Conservation (phyloP, 805 yeast genomes). For the Tetrapisispora namnaoensis region DNA sequence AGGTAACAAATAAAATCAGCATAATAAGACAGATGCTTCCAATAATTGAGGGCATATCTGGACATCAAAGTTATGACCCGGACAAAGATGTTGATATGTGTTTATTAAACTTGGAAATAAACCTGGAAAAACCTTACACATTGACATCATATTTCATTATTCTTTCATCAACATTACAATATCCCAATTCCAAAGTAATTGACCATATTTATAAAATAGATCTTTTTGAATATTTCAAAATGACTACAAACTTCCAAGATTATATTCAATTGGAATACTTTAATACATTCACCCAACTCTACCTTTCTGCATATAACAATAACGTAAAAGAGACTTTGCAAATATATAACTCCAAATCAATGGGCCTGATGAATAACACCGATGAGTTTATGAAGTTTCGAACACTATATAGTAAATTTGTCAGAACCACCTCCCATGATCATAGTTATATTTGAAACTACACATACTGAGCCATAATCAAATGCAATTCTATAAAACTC, state of each 20-base stretch:
- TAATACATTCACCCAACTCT: not conserved
- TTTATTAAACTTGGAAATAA: not conserved
- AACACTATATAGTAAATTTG: not conserved
- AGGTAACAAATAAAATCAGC: not conserved
- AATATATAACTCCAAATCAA: not conserved
- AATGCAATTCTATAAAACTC: not conserved
- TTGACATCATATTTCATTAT: not conserved
- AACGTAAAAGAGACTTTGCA: not conserved
- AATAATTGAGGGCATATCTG: not conserved
- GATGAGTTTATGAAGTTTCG: not conserved
- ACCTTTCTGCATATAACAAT: not conserved
- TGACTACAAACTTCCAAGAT: not conserved
- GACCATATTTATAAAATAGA: not conserved
- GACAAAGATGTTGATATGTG: conserved; percentile 1
- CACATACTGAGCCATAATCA: not conserved
- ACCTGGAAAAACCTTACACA: not conserved
- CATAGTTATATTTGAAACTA: no score
- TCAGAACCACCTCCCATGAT: not conserved
- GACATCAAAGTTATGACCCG: not conserved
- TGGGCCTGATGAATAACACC: not conserved
- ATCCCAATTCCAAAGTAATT: not conserved
- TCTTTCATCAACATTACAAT: not conserved
- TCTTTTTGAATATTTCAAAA: not conserved
- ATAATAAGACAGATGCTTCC: not conserved
- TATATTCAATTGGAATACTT: not conserved